phyloP scores from a whole-genome alignment of 176 grass and related monocot genomes.

The Rhynchospora tenuis region DNA sequence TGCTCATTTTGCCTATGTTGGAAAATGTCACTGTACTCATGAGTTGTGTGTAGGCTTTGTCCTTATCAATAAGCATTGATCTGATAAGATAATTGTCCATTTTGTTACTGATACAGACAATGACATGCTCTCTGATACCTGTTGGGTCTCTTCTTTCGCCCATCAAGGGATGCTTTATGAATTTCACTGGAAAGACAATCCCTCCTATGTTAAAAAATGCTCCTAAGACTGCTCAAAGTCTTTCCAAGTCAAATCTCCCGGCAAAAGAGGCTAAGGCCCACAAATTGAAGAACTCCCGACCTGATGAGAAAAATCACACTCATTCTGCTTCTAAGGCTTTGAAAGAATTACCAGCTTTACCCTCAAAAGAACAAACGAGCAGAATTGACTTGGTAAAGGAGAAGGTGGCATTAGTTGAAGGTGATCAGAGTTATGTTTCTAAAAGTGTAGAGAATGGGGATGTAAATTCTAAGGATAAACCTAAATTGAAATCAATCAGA shows the following conservation, averaged over 20 bases:
- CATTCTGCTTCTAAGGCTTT: slow-evolving; percentile 28
- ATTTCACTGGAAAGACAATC: slow-evolving; percentile 52
- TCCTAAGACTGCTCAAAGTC: slow-evolving; percentile 25
- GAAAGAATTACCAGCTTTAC: slow-evolving; percentile 31
- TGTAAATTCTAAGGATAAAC: slow-evolving; percentile 38
- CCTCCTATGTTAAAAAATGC: slow-evolving; percentile 44
- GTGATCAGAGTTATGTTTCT: slow-evolving; percentile 15
- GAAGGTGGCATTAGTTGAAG: slow-evolving; percentile 37
- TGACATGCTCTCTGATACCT: slow-evolving; percentile 73
- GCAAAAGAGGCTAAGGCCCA: slow-evolving; percentile 37
- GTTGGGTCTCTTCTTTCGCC: slow-evolving; percentile 71
- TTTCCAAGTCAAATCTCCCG: slow-evolving; percentile 2
- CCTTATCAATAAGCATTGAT: not conserved
- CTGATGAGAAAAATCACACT: slow-evolving; percentile 46
- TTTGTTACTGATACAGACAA: slow-evolving; percentile 52
- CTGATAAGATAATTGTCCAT: slow-evolving; percentile 14
- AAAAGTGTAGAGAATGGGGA: slow-evolving; percentile 35
- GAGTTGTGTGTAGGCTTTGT: not conserved
- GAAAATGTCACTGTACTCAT: not conserved
- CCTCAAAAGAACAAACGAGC: slow-evolving; percentile 26
- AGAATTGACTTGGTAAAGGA: slow-evolving; percentile 29
- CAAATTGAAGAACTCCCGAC: slow-evolving; percentile 45
- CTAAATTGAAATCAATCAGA: slow-evolving; percentile 51
- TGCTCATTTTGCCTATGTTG: slow-evolving; percentile 24
- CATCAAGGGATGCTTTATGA: slow-evolving; percentile 40